Evolutionary conservation across 2,329 filamentous ascomycete genomes (phyloP), one percentile per base, ranked within the genome.

Genomic region (Biscogniauxia marginata): DNA sequence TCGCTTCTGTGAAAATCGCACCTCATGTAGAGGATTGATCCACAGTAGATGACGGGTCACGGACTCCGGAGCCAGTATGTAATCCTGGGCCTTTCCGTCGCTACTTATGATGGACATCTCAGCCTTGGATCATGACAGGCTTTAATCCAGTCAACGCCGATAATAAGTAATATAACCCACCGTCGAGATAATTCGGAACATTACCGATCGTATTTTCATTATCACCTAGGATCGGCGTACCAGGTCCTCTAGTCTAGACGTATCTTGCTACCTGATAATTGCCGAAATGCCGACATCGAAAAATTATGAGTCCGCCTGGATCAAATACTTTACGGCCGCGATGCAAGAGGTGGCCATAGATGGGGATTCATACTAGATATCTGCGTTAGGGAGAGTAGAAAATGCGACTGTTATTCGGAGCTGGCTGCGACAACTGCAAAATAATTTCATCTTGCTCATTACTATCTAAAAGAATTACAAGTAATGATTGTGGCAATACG

Each of bases 331-430:
- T n/a, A n/a, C n/a, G n/a, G n/a, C n/a, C n/a, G n/a, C n/a, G n/a
- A n/a, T n/a, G n/a, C n/a, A n/a, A n/a, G n/a, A n/a, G n/a, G n/a
- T n/a, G n/a, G n/a, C n/a, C n/a, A n/a, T n/a, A n/a, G n/a, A n/a
- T n/a, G n/a, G n/a, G n/a, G n/a, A n/a, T n/a, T n/a, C n/a, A 34
- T n/a, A n/a, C n/a, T n/a, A n/a, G n/a, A n/a, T n/a, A n/a, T n/a
- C n/a, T n/a, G n/a, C n/a, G n/a, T n/a, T 34, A 34, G 30, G 16
- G 30, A 16, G 25, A 24, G 44, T 50, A 39, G 47, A 46, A 50
- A 50, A 46, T 25, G 34, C 30, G 43, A 54, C 47, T 21, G 48
- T n/a, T n/a, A n/a, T n/a, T n/a, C n/a, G n/a, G n/a, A n/a, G n/a
- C n/a, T n/a, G n/a, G n/a, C n/a, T n/a, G n/a, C n/a, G n/a, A n/a